Evolutionary conservation across 2,329 filamentous ascomycete genomes (phyloP), one percentile per base, ranked within the genome.

Genomic region (Zalaria sp.): DNA sequence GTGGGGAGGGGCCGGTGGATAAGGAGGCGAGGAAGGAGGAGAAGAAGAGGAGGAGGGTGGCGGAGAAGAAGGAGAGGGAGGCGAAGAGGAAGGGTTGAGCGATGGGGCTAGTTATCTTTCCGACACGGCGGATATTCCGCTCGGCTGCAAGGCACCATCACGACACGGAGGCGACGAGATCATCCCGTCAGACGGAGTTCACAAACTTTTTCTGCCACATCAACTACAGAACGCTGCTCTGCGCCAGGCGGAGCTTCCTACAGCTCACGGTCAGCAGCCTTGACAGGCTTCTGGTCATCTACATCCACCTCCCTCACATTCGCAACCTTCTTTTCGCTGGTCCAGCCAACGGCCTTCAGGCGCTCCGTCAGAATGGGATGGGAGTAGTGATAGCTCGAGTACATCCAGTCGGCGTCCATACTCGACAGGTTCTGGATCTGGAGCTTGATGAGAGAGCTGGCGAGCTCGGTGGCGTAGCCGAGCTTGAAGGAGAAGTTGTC

Each of bases 361-460:
- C 91, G 79, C 73, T 98, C 93, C 1, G 88, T 83, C 51, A 98
- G 70, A 51, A 96, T 95, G 1, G 91, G 91, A 65, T 98, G 91
- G 25, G 89, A 95, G 72, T 93, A 95, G 68, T 98, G 88, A 71
- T 96, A 98, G 65, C 82, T 93, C 41, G 91, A 91, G 64, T 93
- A 98, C 75, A 95, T 79, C 83, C 84, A 93, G 65, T 98, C 93
- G 27, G 91, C 91, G 55, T 98, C 91, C 89, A 98, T 96, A 47
- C 85, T 93, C 64, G 86, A 93, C 51, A 98, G 73, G 60, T 98
- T 98, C 69, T 96, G 88, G 56, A 95, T 86, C 66, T 98, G 93
- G 40, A 98, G 82, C 70, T 95, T 95, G 67, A 98, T 87, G 48
- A 98, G 75, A 25, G 86, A 91, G 48, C 77, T 72, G 35, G 88